Conservation (phyloP, 176 grass and related monocot genomes). For the Avena atlantica region DNA sequence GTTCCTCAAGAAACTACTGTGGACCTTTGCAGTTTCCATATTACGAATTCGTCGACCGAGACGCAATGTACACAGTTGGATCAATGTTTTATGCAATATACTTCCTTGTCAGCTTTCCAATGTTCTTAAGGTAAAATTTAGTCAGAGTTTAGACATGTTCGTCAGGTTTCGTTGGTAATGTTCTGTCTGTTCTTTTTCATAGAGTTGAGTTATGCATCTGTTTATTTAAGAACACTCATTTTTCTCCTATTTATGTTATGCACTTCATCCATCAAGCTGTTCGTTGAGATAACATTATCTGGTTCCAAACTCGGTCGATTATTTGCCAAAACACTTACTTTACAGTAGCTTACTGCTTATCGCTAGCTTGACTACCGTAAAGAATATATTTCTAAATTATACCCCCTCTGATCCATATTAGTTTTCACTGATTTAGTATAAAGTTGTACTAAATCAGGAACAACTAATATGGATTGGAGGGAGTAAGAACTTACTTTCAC, state of each 20-base stretch:
- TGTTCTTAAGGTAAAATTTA: slow-evolving; percentile 84
- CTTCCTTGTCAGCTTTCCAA: slow-evolving; percentile 96
- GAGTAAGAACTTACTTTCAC: neutral
- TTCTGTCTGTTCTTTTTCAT: neutral
- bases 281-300: neutral
- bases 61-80: slow-evolving; percentile 92
- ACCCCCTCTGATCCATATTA: too few relatives aligned
- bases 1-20: neutral
- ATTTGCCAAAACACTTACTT: slow-evolving; percentile 2
- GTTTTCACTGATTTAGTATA: too few relatives aligned
- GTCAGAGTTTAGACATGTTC: slow-evolving; percentile 4
- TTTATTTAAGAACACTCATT: neutral
- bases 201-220: slow-evolving; percentile 16
- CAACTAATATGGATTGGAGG: too few relatives aligned
- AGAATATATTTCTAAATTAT: neutral
- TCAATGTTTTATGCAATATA: slow-evolving; percentile 97
- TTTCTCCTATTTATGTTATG: neutral
- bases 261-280: neutral
- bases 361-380: neutral
- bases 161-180: neutral
- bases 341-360: neutral
- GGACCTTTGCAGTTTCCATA: slow-evolving; percentile 85
- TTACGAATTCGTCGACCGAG: slow-evolving; percentile 84
- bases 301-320: neutral
- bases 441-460: too few relatives aligned